phyloP scores from a whole-genome alignment of 2,329 filamentous ascomycete species.

The Hypoxylon sp. region DNA sequence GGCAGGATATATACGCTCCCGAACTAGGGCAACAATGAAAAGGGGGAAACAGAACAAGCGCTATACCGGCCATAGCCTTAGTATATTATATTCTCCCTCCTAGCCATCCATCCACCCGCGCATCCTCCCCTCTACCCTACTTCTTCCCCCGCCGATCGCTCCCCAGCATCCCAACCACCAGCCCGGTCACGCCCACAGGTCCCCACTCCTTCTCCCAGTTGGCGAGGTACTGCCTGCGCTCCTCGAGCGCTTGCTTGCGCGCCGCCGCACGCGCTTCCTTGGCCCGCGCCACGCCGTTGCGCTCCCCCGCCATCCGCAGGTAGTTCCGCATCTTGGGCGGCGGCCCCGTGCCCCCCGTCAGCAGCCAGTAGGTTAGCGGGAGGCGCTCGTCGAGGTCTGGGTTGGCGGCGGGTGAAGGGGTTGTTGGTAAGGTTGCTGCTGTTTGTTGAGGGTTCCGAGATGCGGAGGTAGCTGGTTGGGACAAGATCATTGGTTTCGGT shows the following conservation, averaged over 20 bases:
- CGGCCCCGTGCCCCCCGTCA: constrained; percentile 34
- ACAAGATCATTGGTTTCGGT: neutral
- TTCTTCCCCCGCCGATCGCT: constrained; percentile 20
- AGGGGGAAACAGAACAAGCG: neutral
- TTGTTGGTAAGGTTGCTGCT: neutral
- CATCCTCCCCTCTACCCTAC: neutral
- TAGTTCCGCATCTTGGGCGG: constrained; percentile 35
- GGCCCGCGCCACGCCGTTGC: constrained; percentile 24
- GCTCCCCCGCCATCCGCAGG: constrained; percentile 40
- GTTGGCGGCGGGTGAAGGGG: neutral
- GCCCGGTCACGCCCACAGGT: neutral
- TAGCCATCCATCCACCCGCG: neutral
- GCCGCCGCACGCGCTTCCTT: constrained; percentile 1
- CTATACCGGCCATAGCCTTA: neutral
- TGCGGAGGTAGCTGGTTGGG: neutral
- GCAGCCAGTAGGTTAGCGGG: constrained; percentile 26
- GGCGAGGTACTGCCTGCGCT: constrained; percentile 25
- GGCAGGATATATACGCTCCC: neutral
- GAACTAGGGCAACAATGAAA: neutral
- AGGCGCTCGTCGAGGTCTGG: constrained; percentile 16
- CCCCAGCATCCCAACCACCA: constrained; percentile 11
- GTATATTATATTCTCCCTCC: no score
- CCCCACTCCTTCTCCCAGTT: constrained; percentile 40
- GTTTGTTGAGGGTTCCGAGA: neutral
- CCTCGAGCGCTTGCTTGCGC: constrained; percentile 16